A percentile compares a stretch with the other conserved stretches of the same genome.
Conservation (phyloP, 305 asterid genomes). For the Fraxinus velutina region DNA sequence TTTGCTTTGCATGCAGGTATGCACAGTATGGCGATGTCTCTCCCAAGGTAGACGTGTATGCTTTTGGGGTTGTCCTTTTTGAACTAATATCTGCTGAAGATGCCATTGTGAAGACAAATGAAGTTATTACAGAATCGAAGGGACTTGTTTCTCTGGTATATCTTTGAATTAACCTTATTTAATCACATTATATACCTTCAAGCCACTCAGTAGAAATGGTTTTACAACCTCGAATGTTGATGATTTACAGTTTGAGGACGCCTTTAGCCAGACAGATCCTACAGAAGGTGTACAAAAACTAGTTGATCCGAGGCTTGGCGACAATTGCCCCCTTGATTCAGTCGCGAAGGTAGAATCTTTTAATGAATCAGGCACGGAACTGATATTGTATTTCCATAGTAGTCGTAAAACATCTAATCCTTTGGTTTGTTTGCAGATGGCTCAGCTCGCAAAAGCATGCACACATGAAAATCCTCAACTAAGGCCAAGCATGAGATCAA, state of each 20-base stretch:
- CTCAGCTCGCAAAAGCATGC: slow-evolving; percentile 78
- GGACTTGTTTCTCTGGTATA: slow-evolving; percentile 74
- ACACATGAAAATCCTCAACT: slow-evolving; percentile 71
- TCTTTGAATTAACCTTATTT: not conserved
- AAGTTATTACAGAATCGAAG: slow-evolving; percentile 50
- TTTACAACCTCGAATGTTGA: not conserved
- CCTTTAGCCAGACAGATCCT: slow-evolving; percentile 47
- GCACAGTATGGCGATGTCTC: slow-evolving; percentile 78
- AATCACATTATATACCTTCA: not conserved
- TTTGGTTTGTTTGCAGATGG: slow-evolving; percentile 44
- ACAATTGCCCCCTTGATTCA: slow-evolving; percentile 55
- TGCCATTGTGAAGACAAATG: slow-evolving; percentile 61
- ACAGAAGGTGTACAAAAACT: slow-evolving; percentile 43
- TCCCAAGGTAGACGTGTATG: slow-evolving; percentile 69
- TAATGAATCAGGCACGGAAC: not conserved
- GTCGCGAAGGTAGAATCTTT: slow-evolving; percentile 51
- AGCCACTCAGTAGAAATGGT: not conserved
- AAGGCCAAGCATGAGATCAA: slow-evolving; percentile 85
- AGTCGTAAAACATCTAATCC: not conserved
- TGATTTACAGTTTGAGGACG: slow-evolving; percentile 63
- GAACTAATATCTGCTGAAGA: slow-evolving; percentile 69
- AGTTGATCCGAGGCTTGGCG: slow-evolving; percentile 70
- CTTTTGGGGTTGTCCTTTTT: slow-evolving; percentile 79
- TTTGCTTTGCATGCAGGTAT: slow-evolving; percentile 41
- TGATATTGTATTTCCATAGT: not conserved